Evolutionary conservation across 495 filamentous ascomycete genomes (phyloP), one percentile per base, ranked within the genome.

Genomic region (Penicillium robsamsonii): DNA sequence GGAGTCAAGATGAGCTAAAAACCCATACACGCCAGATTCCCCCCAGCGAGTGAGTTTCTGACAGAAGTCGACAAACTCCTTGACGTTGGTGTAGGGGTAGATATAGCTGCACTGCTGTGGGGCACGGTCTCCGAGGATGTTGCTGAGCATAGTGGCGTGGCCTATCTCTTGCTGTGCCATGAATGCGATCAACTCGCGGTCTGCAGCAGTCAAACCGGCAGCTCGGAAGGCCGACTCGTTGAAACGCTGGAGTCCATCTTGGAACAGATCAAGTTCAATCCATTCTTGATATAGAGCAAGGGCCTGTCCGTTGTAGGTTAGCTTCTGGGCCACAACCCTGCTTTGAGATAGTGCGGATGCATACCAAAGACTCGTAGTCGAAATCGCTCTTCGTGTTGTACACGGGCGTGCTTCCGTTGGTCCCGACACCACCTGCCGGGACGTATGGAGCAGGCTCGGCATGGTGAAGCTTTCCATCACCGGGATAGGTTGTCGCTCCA

Each of bases 191-290:
- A 94, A 73, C 48, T 75, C 82, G 29, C 87, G 79, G 61, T 92
- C 88, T 52, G 89, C 81, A 15, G 84, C 75, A 0, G 70, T 84
- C 12, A 96, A 66, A 3, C 89, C 88, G 42, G 82, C 86, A 0
- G 72, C 80, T 18, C 80, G 73, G 63, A 93, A 95, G 3, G 96
- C 88, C 12, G 84, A 74, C 0, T 75, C 83, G 1, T 81, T 82
- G 74, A 93, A 96, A 0, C 77, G 81, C 1, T 79, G 80, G 17
- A 96, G 77, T 17, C 87, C 90, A 66, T 90, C 82, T 64, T 90
- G 86, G 82, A 96, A 96, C 15, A 92, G 79, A 65, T 95, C 92
- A 0, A 95, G 76, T 69, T 96, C 91, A 58, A 94, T 91, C 78
- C 81, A 96, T 73, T 96, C 92, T 57, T 92, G 86, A 62, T 91